Evolutionary conservation across 768 basidiomycete genomes (phyloP), one percentile per base, ranked within the genome.

Genomic region (Coprinopsis cinerea): DNA sequence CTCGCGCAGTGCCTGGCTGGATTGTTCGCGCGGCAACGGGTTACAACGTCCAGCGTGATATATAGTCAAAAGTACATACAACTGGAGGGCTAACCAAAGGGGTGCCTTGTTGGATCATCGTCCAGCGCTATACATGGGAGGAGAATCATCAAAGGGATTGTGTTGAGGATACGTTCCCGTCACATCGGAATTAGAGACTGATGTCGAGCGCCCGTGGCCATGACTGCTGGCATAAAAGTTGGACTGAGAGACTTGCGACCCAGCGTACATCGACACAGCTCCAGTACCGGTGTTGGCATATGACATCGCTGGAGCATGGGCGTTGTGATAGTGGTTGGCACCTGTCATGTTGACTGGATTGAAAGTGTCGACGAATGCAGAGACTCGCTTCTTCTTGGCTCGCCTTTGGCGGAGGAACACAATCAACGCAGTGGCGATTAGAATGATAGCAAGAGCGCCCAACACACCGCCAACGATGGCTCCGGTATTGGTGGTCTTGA

Each of bases 401-500:
- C 44, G 25, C 15, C 44, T 25, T 11, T n/a, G 13, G 4, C 25
- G 22, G 44, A 32, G 25, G 44, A 45, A 45, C 7, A 45, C 9
- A 4, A 13, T 14, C 5, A 23, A 9, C 6, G 26, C 44, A 10
- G 18, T 30, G 4, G 27, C 25, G 5, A 45, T 7, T 4, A 30
- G 6, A 27, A 30, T 3, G 26, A 45, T 4, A 4, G 44, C 28
- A 5, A 45, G 15, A 3, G 27, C 44, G 26, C 44, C 44, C 17
- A 45, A 11, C 3, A 32, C 20, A 11, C 44, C 44, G 11, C 44
- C 44, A 4, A 45, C 22, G 28, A 45, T 45, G 4, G 44, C 44
- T 13, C 44, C 44, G 11, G 17, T 43, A 17, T 40, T 40, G 42
- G 42, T 23, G 42, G 42, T 26, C 42, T 26, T 26, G 42, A 43